Evolutionary conservation across 148 eudicot species (phyloP).

Genomic region (Beta vulgaris): DNA sequence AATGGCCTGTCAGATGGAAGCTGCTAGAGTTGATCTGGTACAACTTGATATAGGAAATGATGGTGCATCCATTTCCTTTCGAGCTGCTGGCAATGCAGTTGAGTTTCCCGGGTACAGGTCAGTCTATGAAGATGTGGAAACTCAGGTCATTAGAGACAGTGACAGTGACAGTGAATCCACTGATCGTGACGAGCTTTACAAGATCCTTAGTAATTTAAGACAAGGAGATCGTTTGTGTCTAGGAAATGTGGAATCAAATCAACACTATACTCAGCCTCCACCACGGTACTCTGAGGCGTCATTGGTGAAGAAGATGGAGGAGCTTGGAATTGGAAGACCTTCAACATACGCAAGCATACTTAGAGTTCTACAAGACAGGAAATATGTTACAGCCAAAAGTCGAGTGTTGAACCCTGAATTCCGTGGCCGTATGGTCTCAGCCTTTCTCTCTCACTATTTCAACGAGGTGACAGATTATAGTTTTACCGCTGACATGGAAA

Average conservation of each 20-base stretch:
- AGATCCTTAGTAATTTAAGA: constrained; percentile 50
- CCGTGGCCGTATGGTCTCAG: constrained; percentile 98
- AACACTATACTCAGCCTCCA: constrained; percentile 83
- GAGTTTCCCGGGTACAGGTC: constrained; percentile 74
- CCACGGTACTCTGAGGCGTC: constrained; percentile 82
- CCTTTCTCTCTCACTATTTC: constrained; percentile 80
- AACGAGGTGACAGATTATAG: constrained; percentile 89
- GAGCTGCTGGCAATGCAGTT: constrained; percentile 62
- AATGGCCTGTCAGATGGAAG: constrained; percentile 92
- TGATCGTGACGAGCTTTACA: constrained; percentile 42
- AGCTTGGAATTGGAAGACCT: constrained; percentile 98
- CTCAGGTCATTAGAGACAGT: constrained; percentile 39
- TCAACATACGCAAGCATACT: constrained; percentile 89
- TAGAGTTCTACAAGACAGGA: constrained; percentile 85
- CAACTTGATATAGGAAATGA: constrained; percentile 69
- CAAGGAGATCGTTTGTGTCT: constrained; percentile 49
- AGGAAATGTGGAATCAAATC: constrained; percentile 57
- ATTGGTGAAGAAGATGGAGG: constrained; percentile 85
- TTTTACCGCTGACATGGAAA: constrained; percentile 98
- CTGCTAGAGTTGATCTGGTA: constrained; percentile 57
- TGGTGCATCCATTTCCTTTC: constrained; percentile 51
- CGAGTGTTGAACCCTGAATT: constrained; percentile 75
- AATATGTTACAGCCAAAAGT: constrained; percentile 66
- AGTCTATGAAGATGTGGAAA: constrained; percentile 68
- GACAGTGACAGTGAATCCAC: constrained; percentile 46